Evolutionary conservation across 2,329 filamentous ascomycete species (phyloP), one percentile per base, ranked within the genome.

Genomic region (Orbilia brochopaga): DNA sequence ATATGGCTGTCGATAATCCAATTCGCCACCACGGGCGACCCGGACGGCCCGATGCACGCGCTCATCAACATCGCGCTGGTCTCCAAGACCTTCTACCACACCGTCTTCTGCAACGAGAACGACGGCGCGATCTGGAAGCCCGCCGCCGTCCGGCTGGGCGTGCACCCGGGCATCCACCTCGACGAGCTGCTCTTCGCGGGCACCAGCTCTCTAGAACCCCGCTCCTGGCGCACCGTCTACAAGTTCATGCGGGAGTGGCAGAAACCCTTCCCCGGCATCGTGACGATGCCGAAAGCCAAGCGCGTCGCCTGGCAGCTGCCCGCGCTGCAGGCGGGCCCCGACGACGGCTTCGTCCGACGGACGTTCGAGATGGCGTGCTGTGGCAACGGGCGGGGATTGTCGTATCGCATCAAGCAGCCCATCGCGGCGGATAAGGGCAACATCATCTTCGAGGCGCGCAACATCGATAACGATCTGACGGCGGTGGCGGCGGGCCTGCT

Each of bases 181-280:
- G 75, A 77, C 42, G 67, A 75, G 17, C 69, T 77, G 4, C 59
- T 76, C 13, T 77, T 75, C 64, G 67, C 76, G 1, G 76, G 76
- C 27, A 70, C 74, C 1, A 75, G 73, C 8, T 69, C 75, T 10
- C 57, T 74, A n/a, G 69, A 76, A 56, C 73, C 57, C 21, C 70
- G 75, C 4, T 75, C 73, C 10, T 77, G 76, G 76, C 66, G 66
- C 46, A 75, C 75, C 42, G 63, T 76, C n/a, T 75, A 74, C 24
- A 75, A 75, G 48, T 64, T 76, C 17, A 75, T 74, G 61, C 62
- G 74, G 13, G 75, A 66, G 19, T 75, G 75, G 73, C 67, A 75
- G 44, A 70, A 62, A 23, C 73, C 73, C 24, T 76, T 76, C 58
- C 69, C 69, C 2, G 58, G 54, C 35, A 64, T 66, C 42, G 74